These are phyloP conservation scores for Prunus kanzakura DNA, from an alignment of 306 rosid species.

Conservation along the genomic window DNA sequence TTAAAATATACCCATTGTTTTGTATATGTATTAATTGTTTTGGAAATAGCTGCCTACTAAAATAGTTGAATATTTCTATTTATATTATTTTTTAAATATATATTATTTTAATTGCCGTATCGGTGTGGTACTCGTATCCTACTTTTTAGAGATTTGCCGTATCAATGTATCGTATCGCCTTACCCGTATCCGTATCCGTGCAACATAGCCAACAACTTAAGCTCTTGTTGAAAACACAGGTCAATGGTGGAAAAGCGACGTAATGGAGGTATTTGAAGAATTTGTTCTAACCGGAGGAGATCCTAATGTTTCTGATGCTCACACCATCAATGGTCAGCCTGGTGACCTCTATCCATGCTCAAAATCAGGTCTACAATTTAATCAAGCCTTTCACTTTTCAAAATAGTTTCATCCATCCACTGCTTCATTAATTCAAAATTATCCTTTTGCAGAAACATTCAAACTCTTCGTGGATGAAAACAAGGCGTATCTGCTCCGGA, in stretches of 20 bases:
- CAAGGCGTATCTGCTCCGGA: constrained; percentile 44
- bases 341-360: constrained; percentile 63
- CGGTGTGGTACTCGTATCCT: too few relatives aligned
- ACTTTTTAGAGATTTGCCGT: too few relatives aligned
- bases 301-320: constrained; percentile 45
- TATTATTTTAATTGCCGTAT: too few relatives aligned
- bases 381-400: too few relatives aligned
- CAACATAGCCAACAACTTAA: neutral
- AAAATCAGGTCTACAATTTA: constrained; percentile 21
- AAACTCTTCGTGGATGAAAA: constrained; percentile 35
- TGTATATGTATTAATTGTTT: too few relatives aligned
- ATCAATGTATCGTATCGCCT: too few relatives aligned
- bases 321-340: constrained; percentile 64
- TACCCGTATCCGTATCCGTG: too few relatives aligned
- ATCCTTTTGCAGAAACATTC: constrained; percentile 39
- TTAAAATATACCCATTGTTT: too few relatives aligned
- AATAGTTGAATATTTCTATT: too few relatives aligned
- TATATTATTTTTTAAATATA: too few relatives aligned
- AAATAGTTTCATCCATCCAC: neutral
- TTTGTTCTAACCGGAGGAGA: constrained; percentile 33
- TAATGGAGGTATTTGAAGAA: constrained; percentile 21
- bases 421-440: neutral
- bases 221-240: constrained; percentile 17
- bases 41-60: too few relatives aligned
- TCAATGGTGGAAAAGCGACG: constrained; percentile 64